These are phyloP conservation scores for Castanea mollissima DNA, from an alignment of 306 rosid species.

Conservation along the genomic window DNA sequence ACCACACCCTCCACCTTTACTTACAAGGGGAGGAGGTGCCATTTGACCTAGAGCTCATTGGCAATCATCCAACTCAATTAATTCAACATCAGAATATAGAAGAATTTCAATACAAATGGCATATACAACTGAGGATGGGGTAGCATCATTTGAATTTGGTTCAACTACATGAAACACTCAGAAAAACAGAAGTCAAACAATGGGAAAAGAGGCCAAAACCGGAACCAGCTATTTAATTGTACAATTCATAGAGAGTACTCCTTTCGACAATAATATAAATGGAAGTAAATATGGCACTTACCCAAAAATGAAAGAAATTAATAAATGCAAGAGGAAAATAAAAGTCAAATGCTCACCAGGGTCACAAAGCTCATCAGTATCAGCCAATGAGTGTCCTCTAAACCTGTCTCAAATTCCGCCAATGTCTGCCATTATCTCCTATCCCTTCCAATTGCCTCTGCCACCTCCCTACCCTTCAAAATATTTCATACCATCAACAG, in stretches of 20 bases:
- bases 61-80: neutral
- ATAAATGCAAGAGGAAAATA: slow-evolving; percentile 9
- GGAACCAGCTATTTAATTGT: slow-evolving; percentile 1
- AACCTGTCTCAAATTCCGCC: slow-evolving; percentile 97
- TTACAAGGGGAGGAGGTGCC: too few relatives aligned
- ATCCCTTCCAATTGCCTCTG: slow-evolving; percentile 88
- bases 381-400: slow-evolving; percentile 98
- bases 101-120: neutral
- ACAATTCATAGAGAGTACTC: neutral
- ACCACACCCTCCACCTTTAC: too few relatives aligned
- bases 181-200: neutral
- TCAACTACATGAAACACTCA: neutral
- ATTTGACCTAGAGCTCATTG: too few relatives aligned
- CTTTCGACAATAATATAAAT: slow-evolving; percentile 1
- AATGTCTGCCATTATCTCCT: slow-evolving; percentile 91
- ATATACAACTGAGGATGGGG: neutral
- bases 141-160: neutral
- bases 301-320: too few relatives aligned
- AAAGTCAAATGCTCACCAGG: slow-evolving; percentile 62
- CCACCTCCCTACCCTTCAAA: slow-evolving; percentile 95
- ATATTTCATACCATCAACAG: slow-evolving; percentile 97
- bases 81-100: slow-evolving; percentile 1
- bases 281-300: neutral
- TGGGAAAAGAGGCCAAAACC: neutral
- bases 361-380: slow-evolving; percentile 99